Conservation (phyloP, 139 green algal genomes). For the Chlorella sp. region DNA sequence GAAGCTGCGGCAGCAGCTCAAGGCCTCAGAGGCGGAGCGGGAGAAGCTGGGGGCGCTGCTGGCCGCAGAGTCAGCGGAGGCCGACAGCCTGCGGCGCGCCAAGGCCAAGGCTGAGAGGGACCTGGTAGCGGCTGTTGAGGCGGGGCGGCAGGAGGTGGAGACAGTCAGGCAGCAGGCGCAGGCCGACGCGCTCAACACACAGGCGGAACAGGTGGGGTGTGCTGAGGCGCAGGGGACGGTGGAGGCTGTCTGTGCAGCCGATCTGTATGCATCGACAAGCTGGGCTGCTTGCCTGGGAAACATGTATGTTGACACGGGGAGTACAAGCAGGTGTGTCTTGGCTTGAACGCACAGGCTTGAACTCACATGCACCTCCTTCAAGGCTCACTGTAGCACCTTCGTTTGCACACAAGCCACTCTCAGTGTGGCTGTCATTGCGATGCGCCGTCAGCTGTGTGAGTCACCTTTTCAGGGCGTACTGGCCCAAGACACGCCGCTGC, state of each 20-base stretch:
- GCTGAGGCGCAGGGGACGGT: background rate
- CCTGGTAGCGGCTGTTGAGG: conserved; percentile 25
- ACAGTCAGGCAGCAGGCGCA: conserved; percentile 51
- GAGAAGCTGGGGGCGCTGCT: conserved; percentile 11
- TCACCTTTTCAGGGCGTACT: background rate
- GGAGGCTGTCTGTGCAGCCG: background rate
- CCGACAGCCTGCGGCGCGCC: conserved; percentile 24
- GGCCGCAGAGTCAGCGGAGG: conserved; percentile 22
- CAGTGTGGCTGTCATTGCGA: background rate
- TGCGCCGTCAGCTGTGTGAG: background rate
- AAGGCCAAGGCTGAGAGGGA: conserved; percentile 48
- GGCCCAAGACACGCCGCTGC: background rate
- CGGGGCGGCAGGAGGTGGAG: conserved; percentile 46
- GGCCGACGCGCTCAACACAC: conserved; percentile 38
- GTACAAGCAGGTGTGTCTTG: too few relatives aligned
- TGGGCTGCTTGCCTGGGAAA: background rate
- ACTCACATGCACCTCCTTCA: too few relatives aligned
- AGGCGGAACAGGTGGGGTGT: conserved; percentile 38
- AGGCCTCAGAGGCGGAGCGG: conserved; percentile 22
- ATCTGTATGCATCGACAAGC: background rate
- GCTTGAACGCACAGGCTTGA: too few relatives aligned
- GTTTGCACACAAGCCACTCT: background rate
- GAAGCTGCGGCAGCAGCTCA: conserved; percentile 49
- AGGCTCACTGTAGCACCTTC: too few relatives aligned
- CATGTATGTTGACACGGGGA: too few relatives aligned